Percentiles rank a stretch among this genome's conserved stretches.
These are phyloP conservation scores for Inga oerstediana DNA, from an alignment of 306 rosid species.

Conservation along the genomic window DNA sequence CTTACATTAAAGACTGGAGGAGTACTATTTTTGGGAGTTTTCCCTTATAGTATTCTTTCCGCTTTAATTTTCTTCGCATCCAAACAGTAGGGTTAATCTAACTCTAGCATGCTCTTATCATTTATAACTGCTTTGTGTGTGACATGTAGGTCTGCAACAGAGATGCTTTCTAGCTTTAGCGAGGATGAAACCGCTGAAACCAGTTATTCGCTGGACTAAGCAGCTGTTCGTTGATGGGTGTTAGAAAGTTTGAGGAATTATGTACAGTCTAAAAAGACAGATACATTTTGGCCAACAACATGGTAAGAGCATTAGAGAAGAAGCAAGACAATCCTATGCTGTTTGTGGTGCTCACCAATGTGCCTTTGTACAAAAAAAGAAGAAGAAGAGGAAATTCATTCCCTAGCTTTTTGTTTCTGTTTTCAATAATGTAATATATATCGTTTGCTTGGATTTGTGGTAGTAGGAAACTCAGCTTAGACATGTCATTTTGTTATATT, in stretches of 20 bases:
- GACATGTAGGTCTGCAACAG: conserved; percentile 64
- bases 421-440: conserved; percentile 36
- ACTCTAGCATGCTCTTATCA: neutral
- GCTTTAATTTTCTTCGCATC: no score
- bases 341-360: conserved; percentile 44
- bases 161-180: conserved; percentile 78
- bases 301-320: conserved; percentile 22
- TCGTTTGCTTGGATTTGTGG: conserved; percentile 34
- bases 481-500: conserved; percentile 16
- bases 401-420: neutral
- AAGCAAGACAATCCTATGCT: conserved; percentile 38
- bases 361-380: conserved; percentile 44
- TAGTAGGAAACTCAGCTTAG: conserved; percentile 33
- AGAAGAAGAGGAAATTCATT: neutral
- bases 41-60: no score
- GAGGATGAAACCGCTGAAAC: conserved; percentile 90
- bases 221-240: conserved; percentile 24
- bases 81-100: neutral
- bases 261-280: conserved; percentile 59
- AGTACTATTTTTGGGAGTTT: no score
- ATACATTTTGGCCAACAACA: conserved; percentile 35
- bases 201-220: conserved; percentile 69
- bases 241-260: conserved; percentile 26
- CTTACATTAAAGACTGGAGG: no score
- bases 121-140: conserved; percentile 33